Evolutionary conservation across 1,284 basidiomycete genomes (phyloP), one percentile per base, ranked within the genome.

Genomic region (Calocybe gambosa): DNA sequence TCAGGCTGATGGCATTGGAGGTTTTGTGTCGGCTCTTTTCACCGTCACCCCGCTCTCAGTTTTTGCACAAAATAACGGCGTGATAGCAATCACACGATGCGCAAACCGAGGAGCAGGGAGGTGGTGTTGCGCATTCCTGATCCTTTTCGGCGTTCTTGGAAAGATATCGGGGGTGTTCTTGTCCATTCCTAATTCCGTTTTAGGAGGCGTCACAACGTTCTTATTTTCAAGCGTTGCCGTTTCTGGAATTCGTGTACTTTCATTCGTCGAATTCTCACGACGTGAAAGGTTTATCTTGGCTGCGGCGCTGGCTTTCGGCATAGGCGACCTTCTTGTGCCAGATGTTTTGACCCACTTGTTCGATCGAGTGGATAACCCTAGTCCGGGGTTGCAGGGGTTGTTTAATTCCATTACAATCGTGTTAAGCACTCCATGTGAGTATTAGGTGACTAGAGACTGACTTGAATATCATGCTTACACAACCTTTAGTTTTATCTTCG

Each of bases 181-280:
- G 4, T 78, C 85, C 1, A 89, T 90, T 49, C 90, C 90, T 0
- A 84, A 87, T 54, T 69, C 88, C 0, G 86, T 93, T 7, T 74
- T 93, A 0, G 90, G 91, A 2, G 89, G 89, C 3, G 85, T 90
- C 1, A 91, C 86, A 10, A 89, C 87, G 1, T 89, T 87, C 67
- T 69, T 88, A 41, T 84, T 84, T 49, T 78, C 80, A 0, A 77
- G 69, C 34, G 83, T 86, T 16, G 70, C 72, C 21, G 71, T 75
- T 12, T 86, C 85, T 0, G 89, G 91, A 40, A 51, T 89, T 31
- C 78, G 85, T 28, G 84, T 94, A 2, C 69, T 94, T 26, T 73
- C 81, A 1, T 80, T 78, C 57, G 69, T 76, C 38, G 62, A 66
- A 8, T 92, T 81, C 59, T 81, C 80, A 9, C 73, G 90, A 0